A percentile compares a stretch with the other conserved stretches of the same genome.
phyloP scores from a whole-genome alignment of 129 eudicot species.

The Flaveria ramosissima region DNA sequence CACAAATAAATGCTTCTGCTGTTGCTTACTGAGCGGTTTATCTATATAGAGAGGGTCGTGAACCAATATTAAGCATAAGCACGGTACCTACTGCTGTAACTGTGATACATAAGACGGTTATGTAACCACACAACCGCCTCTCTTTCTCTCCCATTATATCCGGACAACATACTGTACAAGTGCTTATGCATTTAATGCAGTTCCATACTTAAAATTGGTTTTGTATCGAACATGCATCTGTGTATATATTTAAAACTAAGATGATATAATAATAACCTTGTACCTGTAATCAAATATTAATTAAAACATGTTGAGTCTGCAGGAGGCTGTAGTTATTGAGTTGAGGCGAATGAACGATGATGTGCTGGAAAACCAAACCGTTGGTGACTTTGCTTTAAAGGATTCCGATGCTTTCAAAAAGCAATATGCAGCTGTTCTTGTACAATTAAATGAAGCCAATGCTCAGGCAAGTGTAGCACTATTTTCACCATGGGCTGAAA shows the following conservation, averaged over 20 bases:
- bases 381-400: constrained; percentile 54
- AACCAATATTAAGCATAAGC: background rate
- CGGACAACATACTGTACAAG: no score
- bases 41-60: background rate
- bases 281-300: constrained; percentile 6
- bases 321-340: constrained; percentile 79
- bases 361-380: constrained; percentile 60
- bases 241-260: background rate
- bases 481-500: constrained; percentile 5
- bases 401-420: constrained; percentile 76
- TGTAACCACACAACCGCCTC: no score
- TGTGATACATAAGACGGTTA: background rate
- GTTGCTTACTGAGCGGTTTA: background rate
- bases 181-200: background rate
- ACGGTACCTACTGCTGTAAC: background rate
- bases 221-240: background rate
- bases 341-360: constrained; percentile 82
- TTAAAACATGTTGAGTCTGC: constrained; percentile 28
- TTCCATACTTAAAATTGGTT: background rate
- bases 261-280: background rate
- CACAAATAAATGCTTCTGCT: background rate
- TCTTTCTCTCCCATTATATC: background rate
- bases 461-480: constrained; percentile 52
- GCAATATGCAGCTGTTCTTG: constrained; percentile 84
- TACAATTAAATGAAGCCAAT: constrained; percentile 69